Evolutionary conservation across 495 filamentous ascomycete species (phyloP), one percentile per base, ranked within the genome.

Genomic region (Melanomma pulvis-pyrius): DNA sequence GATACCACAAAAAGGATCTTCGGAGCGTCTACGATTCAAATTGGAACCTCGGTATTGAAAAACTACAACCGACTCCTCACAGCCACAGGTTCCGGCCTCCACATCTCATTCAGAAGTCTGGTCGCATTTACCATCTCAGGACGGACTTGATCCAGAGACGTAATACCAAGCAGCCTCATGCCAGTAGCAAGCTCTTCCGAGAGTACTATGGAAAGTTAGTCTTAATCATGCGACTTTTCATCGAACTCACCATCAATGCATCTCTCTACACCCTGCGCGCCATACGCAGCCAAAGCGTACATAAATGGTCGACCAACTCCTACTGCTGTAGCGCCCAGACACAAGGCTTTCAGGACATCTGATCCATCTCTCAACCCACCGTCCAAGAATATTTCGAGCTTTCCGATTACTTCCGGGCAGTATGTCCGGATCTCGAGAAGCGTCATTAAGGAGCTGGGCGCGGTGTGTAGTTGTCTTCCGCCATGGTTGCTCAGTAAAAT

Each of bases 401-500:
- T 63, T 11, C 55, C 67, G 15, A 70, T 39, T 6, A 70, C 56
- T 36, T 70, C 67, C 0, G 67, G 67, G 32, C 61, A 70, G 25
- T 65, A 70, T 9, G 56, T 61, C 22, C 61, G 54, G 7, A 70
- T 70, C 41, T 70, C 67, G 26, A 70, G 30, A 21, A 70, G 36
- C 1, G 67, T 65, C 56, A 63, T 59, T 13, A 70, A 19, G 1
- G 67, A 7, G 46, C 67, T 70, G 9, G 67, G 61, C 13, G 61
- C 67, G 8, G 61, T 53, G 28, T 70, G 60, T 25, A 61, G 28
- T 32, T 70, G 67, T 21, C 67, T 29, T 24, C 67, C 67, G 1
- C 67, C 67, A 22, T 70, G 67, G 41, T 70, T 70, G 30, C 67
- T 70, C 0, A 70, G 52, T 25, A 65, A 48, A 11, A 70, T 70